Evolutionary conservation across 2,329 filamentous ascomycete genomes (phyloP), one percentile per base, ranked within the genome.

Genomic region (Stenocarpella maydis): DNA sequence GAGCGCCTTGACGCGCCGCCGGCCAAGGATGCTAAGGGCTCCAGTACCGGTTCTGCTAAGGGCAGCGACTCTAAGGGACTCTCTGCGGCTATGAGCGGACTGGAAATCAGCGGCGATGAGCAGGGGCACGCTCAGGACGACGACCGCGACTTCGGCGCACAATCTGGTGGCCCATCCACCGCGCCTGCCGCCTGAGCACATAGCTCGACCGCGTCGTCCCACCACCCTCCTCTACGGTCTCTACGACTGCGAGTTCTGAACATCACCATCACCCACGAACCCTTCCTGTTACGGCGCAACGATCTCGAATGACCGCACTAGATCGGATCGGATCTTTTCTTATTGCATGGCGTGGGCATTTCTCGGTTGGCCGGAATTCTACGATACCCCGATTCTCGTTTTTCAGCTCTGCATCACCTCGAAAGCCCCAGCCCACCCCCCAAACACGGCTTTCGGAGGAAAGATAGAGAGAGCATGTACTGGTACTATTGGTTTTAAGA

Each of bases 1-100:
- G 89, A 87, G 76, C 89, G 88, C 74, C 78, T 91, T 6, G 89
- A 91, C 73, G 87, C 86, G 14, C 84, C 85, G 1, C 78, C 81
- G 76, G 53, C 75, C 64, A 72, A 75, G 69, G 74, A 75, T 64
- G 47, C 68, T 49, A 71, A 69, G 65, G 47, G 52, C 60, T 41
- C 70, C 34, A 37, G 15, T 21, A 53, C 39, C 15, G 65, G 31
- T 49, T 26, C 54, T 64, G 65, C 47, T 50, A 67, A 68, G 65
- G 65, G 69, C 65, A 58, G 43, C 26, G 69, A 67, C 65, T 60
- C 50, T 52, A 68, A 66, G 61, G 67, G 61, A 21, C 24, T 69
- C 61, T 45, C 67, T 66, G 67, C 67, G 39, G 15, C 50, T 17
- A 26, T 71, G 64, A 50, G 55, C 24, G 70, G 70, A 3, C 63